Evolutionary conservation across 2,329 filamentous ascomycete genomes (phyloP).

Genomic region (Fusarium liriodendri): DNA sequence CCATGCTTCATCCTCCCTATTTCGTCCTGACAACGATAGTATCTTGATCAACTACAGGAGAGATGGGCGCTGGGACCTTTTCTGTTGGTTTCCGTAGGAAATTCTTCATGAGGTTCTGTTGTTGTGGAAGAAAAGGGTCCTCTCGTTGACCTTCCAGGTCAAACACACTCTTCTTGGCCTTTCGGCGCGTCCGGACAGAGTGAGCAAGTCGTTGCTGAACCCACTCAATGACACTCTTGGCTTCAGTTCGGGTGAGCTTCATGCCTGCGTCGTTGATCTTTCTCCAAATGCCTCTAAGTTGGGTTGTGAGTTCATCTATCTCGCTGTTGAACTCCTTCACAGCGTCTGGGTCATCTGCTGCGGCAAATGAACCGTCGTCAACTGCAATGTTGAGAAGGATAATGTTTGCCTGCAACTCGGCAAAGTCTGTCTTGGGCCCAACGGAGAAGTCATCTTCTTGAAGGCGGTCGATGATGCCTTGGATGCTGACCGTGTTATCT

Average conservation of each 20-base stretch:
- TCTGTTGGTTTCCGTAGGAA: conserved; percentile 52
- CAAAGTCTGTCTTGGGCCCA: conserved; percentile 72
- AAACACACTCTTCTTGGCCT: conserved; percentile 65
- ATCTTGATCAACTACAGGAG: conserved; percentile 12
- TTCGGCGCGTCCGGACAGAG: conserved; percentile 74
- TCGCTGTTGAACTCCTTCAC: conserved; percentile 72
- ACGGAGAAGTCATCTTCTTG: conserved; percentile 62
- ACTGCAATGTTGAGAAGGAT: conserved; percentile 80
- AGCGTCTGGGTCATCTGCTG: conserved; percentile 43
- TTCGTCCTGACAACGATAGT: conserved; percentile 38
- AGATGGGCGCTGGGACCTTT: conserved; percentile 1
- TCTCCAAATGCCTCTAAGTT: conserved; percentile 67
- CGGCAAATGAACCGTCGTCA: conserved; percentile 65
- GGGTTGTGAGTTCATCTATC: conserved; percentile 73
- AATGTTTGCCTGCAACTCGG: conserved; percentile 72
- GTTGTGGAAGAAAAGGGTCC: conserved; percentile 55
- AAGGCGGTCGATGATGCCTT: conserved; percentile 60
- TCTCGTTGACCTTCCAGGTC: conserved; percentile 51
- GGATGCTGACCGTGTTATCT: conserved; percentile 55
- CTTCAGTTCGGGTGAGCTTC: conserved; percentile 77
- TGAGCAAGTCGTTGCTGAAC: conserved; percentile 79
- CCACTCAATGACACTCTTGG: conserved; percentile 80
- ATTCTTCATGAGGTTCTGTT: conserved; percentile 62
- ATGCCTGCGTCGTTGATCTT: conserved; percentile 81
- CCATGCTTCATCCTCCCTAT: background rate